phyloP scores from a whole-genome alignment of 805 yeast genomes.

The Sugiyamaella qingdaonensis region DNA sequence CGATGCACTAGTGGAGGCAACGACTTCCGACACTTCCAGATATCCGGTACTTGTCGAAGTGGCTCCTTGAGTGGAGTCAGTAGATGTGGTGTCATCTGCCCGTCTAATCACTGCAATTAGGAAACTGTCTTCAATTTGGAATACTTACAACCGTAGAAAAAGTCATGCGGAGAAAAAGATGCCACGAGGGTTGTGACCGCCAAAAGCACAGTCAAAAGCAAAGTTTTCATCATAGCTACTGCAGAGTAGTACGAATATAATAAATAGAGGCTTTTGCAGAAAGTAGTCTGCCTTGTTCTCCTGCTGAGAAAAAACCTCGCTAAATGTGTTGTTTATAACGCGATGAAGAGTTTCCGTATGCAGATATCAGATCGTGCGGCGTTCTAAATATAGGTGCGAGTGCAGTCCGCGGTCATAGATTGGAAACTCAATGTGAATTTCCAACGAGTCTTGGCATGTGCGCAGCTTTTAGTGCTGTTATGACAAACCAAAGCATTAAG shows the following conservation, averaged over 20 bases:
- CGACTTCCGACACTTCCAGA: not conserved
- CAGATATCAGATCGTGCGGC: not conserved
- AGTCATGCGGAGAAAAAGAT: not conserved
- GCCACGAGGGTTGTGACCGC: not conserved
- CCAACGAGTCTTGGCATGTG: too few species aligned
- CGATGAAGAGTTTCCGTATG: not conserved
- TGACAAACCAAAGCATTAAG: too few species aligned
- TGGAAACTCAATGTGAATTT: too few species aligned
- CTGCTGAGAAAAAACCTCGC: not conserved
- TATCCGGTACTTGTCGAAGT: not conserved
- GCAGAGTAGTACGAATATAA: not conserved
- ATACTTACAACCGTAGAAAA: not conserved
- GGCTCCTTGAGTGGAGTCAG: not conserved
- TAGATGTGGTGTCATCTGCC: not conserved
- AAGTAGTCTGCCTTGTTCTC: not conserved
- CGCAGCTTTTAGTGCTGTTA: too few species aligned
- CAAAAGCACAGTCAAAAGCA: not conserved
- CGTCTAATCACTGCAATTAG: not conserved
- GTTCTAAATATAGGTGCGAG: not conserved
- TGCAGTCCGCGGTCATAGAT: too few species aligned
- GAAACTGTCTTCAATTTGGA: not conserved
- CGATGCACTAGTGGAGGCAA: not conserved
- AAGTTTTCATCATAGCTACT: not conserved
- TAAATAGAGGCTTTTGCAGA: not conserved
- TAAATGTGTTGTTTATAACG: not conserved